Evolutionary conservation across 2,329 filamentous ascomycete species (phyloP), one percentile per base, ranked within the genome.

Genomic region (Mollisiaceae sp.): DNA sequence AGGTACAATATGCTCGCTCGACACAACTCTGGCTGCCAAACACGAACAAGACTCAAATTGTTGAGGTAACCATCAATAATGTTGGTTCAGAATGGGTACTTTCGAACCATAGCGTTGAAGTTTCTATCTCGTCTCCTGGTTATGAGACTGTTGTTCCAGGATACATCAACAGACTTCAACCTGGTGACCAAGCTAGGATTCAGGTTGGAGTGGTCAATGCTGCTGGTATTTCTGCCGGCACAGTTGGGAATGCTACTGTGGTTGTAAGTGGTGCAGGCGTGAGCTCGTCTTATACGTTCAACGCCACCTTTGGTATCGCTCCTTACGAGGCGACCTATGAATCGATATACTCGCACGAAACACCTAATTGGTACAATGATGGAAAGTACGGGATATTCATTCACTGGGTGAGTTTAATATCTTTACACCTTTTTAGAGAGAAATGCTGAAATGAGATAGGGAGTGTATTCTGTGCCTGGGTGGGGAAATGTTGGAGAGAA

Each of bases 341-440:
- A 12, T 79, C 75, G 55, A 71, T 81, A 3, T 72, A 74, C 2
- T 72, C 71, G 24, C 79, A 81, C 59, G 78, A 80, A 70, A 79
- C 79, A 14, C 83, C 84, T 0, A 75, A 79, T 15, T 87, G 85
- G 85, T 87, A 81, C 68, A 79, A 83, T 60, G 78, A 81, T 39
- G 82, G 77, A 39, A 87, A 88, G 64, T 87, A 78, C 65, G 85
- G 85, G 0, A 87, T 87, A 47, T 87, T 62, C n/a, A 62, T 62
- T 57, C 60, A 87, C 70, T 87, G 85, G 83, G 45, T 50, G 12
- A 50, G 45, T 50, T 8, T n/a, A 2, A 6, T 18, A 12, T 18
- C 15, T 41, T 11, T 3, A 41, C 12, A 18, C 8, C 38, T 2
- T 18, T 12, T 18, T 41, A 3, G 38, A 41, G 3, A 41, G 15